Conservation (phyloP, 2,329 filamentous ascomycete genomes). For the Fusarium sororula region DNA sequence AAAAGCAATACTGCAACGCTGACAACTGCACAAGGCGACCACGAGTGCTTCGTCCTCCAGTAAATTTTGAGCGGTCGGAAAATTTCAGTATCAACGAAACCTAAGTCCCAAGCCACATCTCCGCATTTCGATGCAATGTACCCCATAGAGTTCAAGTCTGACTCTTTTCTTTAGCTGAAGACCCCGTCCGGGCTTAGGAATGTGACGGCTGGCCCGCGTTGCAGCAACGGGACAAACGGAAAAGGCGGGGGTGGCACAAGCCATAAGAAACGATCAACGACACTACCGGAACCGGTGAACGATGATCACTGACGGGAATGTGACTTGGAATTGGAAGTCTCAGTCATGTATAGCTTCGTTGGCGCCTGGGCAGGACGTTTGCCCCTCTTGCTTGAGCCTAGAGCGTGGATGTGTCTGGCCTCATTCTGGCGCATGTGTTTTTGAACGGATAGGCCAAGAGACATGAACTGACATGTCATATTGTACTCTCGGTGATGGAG, state of each 20-base stretch:
- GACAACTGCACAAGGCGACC: not conserved
- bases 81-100: rapidly evolving
- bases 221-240: not conserved
- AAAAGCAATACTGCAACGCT: not conserved
- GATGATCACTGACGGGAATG: not conserved
- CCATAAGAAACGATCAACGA: not conserved
- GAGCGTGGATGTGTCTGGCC: not conserved
- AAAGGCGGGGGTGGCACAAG: not conserved
- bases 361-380: not conserved
- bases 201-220: not conserved
- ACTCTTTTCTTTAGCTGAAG: not conserved
- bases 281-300: not conserved
- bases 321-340: not conserved
- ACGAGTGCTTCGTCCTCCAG: not conserved
- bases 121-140: not conserved
- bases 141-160: not conserved
- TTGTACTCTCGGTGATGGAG: rapidly evolving
- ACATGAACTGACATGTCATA: rapidly evolving
- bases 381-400: not conserved
- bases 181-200: not conserved
- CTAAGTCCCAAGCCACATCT: not conserved
- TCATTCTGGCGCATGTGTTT: not conserved
- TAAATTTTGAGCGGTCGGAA: not conserved
- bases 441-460: too few relatives aligned
- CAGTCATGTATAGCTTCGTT: not conserved